phyloP scores from a whole-genome alignment of 129 eudicot genomes.

The Pittosporum tobira region DNA sequence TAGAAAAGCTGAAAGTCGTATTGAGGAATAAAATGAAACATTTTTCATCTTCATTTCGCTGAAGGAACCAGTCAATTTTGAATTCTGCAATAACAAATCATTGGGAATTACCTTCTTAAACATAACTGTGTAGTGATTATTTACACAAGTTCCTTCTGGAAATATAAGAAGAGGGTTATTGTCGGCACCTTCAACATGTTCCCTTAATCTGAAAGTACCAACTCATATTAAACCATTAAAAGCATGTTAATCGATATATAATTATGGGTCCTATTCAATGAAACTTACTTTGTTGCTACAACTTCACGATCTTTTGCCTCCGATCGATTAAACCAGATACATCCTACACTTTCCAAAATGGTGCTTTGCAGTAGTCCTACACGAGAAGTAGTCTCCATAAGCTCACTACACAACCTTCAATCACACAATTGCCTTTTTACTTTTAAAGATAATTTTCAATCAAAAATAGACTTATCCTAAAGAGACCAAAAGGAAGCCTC shows the following conservation, averaged over 20 bases:
- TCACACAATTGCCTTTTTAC: neutral
- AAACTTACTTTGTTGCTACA: constrained; percentile 84
- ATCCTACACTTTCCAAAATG: constrained; percentile 92
- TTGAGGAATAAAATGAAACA: neutral
- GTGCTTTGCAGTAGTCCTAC: constrained; percentile 94
- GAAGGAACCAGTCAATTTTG: neutral
- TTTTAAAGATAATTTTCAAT: too few species aligned
- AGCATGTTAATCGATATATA: constrained; percentile 3
- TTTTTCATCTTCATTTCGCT: neutral
- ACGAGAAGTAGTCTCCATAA: neutral
- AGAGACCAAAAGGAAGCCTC: neutral
- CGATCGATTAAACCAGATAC: constrained; percentile 97
- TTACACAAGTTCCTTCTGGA: constrained; percentile 99
- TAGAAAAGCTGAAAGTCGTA: neutral
- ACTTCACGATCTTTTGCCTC: constrained; percentile 98
- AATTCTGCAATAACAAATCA: constrained; percentile 5
- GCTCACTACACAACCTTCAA: neutral
- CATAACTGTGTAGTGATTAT: constrained; percentile 92
- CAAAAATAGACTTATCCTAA: neutral
- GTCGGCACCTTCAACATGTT: constrained; percentile 89
- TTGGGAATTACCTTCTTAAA: constrained; percentile 57
- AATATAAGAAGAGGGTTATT: constrained; percentile 97
- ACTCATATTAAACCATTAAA: constrained; percentile 9
- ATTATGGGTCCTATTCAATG: neutral
- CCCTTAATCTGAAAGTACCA: constrained; percentile 60